Evolutionary conservation across 1,284 basidiomycete species (phyloP), one percentile per base, ranked within the genome.

Genomic region (Moesziomyces parantarcticus): DNA sequence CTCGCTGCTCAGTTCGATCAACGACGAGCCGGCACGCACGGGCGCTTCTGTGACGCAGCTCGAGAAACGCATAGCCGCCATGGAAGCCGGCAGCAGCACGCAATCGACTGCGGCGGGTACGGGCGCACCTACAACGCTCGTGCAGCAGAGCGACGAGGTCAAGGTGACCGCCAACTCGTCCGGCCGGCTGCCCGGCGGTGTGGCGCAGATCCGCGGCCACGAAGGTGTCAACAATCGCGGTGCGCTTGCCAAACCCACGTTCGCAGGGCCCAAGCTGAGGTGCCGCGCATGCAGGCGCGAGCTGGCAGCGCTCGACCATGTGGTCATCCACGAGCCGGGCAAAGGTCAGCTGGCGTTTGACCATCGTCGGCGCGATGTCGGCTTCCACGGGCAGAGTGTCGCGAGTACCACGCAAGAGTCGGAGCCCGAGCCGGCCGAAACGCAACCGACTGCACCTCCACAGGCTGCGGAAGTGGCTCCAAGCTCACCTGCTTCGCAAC

Each of bases 231-330:
- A 42, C 22, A 77, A 77, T 40, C 44, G 58, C 3, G 69, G 67
- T 1, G 18, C 40, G 14, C 46, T 79, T n/a, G 50, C 69, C 5
- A 66, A 61, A 20, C 72, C 78, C 0, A 49, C 29, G 29, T 72
- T 71, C 20, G 41, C 41, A 4, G 65, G 64, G 3, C 67, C 72
- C 1, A 74, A 77, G 23, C 48, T 80, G 46, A 63, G 81, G 10
- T 83, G 82, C 52, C 76, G 75, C 34, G 68, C 73, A n/a, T 83
- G 82, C 41, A 68, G 81, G 23, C 57, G 76, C 13, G 80, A 77
- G 46, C 54, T 83, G 44, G 80, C 79, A 8, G 63, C 70, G 21
- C 42, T 66, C 6, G 76, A 81, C 49, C 78, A 83, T 57, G 68
- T 83, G 21, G 74, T 83, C 21, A 68, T 75, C 41, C 82, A 83